Evolutionary conservation across 164 flowering plant species (phyloP).

Genomic region (Stephania cephalantha): DNA sequence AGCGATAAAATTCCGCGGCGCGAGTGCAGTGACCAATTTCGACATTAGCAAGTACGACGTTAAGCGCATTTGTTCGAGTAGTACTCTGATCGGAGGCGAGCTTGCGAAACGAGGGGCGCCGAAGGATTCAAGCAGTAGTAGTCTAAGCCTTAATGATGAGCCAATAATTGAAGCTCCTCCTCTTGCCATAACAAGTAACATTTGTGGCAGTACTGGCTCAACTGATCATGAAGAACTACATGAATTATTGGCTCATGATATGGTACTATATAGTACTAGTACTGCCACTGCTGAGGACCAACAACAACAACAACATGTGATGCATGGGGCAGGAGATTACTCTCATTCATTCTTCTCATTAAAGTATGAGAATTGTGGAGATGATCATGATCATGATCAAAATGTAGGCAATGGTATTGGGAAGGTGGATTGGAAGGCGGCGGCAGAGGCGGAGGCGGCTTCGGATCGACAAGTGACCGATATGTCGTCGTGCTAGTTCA

Average conservation of each 20-base stretch:
- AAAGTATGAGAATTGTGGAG: not conserved
- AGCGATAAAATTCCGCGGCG: conserved; percentile 86
- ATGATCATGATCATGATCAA: not conserved
- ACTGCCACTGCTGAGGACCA: not conserved
- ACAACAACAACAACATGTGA: not conserved
- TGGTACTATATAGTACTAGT: not conserved
- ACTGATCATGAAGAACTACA: not conserved
- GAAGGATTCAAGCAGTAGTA: not conserved
- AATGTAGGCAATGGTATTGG: not conserved
- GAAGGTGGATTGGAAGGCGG: not conserved
- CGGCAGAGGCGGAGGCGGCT: too few relatives aligned
- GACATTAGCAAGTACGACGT: conserved; percentile 87
- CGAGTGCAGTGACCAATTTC: conserved; percentile 89
- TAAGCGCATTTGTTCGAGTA: conserved; percentile 72
- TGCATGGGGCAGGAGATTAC: not conserved
- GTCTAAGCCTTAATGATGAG: not conserved
- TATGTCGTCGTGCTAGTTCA: not conserved
- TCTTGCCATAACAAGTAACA: not conserved
- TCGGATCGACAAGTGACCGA: not conserved
- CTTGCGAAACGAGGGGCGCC: conserved; percentile 44
- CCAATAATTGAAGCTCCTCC: not conserved
- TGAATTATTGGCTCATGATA: not conserved
- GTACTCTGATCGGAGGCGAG: conserved; percentile 70
- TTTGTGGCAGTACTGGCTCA: not conserved
- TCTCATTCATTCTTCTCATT: conserved; percentile 3